These are phyloP conservation scores for Daphne laureola DNA, from an alignment of 441 rosid species.

Conservation along the genomic window DNA sequence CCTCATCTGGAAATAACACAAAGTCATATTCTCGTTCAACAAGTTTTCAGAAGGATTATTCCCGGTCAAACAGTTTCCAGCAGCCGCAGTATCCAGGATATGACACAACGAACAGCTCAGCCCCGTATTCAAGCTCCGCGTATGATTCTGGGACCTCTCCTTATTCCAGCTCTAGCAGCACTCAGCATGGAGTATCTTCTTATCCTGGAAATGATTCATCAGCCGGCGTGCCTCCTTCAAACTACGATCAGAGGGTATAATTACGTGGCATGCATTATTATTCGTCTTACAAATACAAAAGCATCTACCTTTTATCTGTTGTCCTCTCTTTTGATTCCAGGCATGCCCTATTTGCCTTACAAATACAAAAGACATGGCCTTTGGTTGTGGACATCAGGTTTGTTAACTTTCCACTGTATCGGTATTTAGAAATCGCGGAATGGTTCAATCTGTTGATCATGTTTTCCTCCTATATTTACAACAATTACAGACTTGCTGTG, in stretches of 20 bases:
- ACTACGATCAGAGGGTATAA: constrained; percentile 55
- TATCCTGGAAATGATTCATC: constrained; percentile 35
- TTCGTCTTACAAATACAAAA: too few relatives aligned
- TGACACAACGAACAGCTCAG: constrained; percentile 30
- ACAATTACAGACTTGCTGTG: constrained; percentile 65
- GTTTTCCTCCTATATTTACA: background rate
- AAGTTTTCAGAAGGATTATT: constrained; percentile 40
- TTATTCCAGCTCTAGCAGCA: constrained; percentile 30
- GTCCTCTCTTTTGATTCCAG: constrained; percentile 20
- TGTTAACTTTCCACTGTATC: constrained; percentile 10
- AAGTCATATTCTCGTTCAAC: constrained; percentile 35
- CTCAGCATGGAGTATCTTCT: constrained; percentile 33
- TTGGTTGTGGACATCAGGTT: constrained; percentile 97
- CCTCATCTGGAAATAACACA: constrained; percentile 33
- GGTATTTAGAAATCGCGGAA: background rate
- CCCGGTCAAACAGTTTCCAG: constrained; percentile 51
- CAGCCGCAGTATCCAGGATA: constrained; percentile 32
- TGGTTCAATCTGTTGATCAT: constrained; percentile 5
- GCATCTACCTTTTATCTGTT: background rate
- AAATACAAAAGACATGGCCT: constrained; percentile 76
- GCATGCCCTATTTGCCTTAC: constrained; percentile 71
- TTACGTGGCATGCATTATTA: too few relatives aligned
- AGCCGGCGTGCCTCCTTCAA: constrained; percentile 30
- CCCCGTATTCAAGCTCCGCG: constrained; percentile 37
- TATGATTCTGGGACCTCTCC: constrained; percentile 52